Conservation (phyloP, 805 yeast species). For the Kuraishia cidri region DNA sequence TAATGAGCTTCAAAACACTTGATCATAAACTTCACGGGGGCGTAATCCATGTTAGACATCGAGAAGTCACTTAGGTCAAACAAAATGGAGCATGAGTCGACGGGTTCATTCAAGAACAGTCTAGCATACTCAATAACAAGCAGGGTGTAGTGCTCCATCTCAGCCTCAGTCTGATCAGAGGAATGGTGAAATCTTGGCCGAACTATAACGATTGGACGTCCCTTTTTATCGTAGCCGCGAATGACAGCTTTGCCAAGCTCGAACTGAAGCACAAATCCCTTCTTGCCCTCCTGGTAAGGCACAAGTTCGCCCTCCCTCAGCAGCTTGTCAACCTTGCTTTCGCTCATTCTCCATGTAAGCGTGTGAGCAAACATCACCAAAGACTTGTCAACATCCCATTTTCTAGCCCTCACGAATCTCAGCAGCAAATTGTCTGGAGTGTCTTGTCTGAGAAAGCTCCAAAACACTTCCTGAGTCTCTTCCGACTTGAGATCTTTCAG, state of each 20-base stretch:
- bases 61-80: slow-evolving; percentile 86
- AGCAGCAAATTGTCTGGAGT: slow-evolving; percentile 71
- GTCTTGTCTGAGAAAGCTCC: slow-evolving; percentile 64
- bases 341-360: slow-evolving; percentile 65
- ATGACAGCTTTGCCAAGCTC: slow-evolving; percentile 63
- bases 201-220: slow-evolving; percentile 75
- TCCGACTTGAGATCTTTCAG: slow-evolving; percentile 43
- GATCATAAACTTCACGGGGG: slow-evolving; percentile 83
- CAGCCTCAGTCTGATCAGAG: slow-evolving; percentile 57
- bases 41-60: slow-evolving; percentile 87
- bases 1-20: slow-evolving; percentile 92
- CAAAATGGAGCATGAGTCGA: slow-evolving; percentile 73
- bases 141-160: slow-evolving; percentile 68
- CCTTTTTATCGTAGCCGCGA: slow-evolving; percentile 62
- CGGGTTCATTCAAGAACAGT: slow-evolving; percentile 61
- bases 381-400: slow-evolving; percentile 67
- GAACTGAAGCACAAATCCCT: slow-evolving; percentile 46
- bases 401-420: slow-evolving; percentile 80
- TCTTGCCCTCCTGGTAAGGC: slow-evolving; percentile 33
- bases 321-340: slow-evolving; percentile 50
- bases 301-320: slow-evolving; percentile 67
- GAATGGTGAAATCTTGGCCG: slow-evolving; percentile 73
- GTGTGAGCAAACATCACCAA: slow-evolving; percentile 67
- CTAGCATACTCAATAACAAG: slow-evolving; percentile 77
- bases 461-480: slow-evolving; percentile 39